Conservation (phyloP, 164 flowering plant species). For the Stephania cephalantha region DNA sequence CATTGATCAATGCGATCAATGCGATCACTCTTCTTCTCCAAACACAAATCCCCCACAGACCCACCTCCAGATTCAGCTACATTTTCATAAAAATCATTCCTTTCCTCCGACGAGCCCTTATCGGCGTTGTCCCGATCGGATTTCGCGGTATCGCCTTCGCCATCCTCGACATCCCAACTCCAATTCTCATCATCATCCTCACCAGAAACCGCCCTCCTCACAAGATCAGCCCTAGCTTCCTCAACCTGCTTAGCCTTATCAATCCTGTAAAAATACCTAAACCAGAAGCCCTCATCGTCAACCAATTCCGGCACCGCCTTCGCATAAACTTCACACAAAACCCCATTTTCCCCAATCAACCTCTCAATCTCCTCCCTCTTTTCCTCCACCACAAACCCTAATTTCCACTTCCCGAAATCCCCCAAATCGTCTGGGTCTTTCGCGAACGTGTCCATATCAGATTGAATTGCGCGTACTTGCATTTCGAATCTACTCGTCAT, state of each 20-base stretch:
- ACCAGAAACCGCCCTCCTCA: conserved; percentile 56
- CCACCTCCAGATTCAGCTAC: neutral
- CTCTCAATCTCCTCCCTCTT: conserved; percentile 46
- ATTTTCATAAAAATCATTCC: conserved; percentile 5
- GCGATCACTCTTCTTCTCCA: neutral
- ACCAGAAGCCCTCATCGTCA: conserved; percentile 60
- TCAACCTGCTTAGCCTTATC: conserved; percentile 62
- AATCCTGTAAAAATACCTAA: conserved; percentile 60
- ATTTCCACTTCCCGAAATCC: conserved; percentile 54
- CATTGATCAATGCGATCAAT: neutral
- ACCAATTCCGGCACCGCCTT: conserved; percentile 50
- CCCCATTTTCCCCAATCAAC: conserved; percentile 41
- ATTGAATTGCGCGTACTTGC: conserved; percentile 38
- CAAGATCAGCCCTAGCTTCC: conserved; percentile 65
- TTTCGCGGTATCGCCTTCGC: conserved; percentile 2
- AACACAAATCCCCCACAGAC: neutral
- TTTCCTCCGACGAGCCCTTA: too few relatives aligned
- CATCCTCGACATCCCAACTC: conserved; percentile 84
- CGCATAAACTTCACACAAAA: conserved; percentile 34
- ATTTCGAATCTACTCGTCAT: conserved; percentile 49
- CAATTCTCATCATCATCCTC: conserved; percentile 76
- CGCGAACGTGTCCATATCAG: conserved; percentile 45
- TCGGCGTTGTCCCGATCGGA: neutral
- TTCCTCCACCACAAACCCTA: conserved; percentile 54
- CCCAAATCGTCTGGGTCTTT: conserved; percentile 59